phyloP scores from a whole-genome alignment of 371 early-diverging fungal species.

The Mortierella sp. region DNA sequence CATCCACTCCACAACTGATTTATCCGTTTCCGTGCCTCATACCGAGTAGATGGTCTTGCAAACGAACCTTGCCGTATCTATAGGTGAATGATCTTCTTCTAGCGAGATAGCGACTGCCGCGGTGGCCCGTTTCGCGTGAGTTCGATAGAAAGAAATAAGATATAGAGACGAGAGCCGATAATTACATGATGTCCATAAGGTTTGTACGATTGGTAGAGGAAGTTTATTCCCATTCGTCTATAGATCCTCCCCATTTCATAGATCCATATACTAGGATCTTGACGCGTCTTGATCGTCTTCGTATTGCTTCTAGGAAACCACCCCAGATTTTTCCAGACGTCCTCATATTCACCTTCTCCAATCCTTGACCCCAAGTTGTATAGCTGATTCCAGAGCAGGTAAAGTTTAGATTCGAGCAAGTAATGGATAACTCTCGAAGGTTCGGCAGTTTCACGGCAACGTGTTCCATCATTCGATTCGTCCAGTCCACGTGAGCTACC shows the following conservation, averaged over 20 bases:
- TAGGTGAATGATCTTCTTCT: not conserved
- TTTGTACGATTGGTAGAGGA: too few species aligned
- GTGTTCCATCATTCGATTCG: constrained; percentile 51
- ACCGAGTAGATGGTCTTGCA: constrained; percentile 31
- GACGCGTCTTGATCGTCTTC: constrained; percentile 41
- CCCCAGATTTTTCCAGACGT: constrained; percentile 44
- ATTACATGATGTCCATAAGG: too few species aligned
- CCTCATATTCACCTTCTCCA: constrained; percentile 50
- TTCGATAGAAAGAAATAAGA: not conserved
- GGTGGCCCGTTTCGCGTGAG: too few species aligned
- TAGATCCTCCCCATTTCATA: constrained; percentile 54
- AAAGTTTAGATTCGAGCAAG: constrained; percentile 34
- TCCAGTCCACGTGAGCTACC: constrained; percentile 47
- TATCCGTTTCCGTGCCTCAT: constrained; percentile 42
- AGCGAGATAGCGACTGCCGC: too few species aligned
- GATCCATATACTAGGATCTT: constrained; percentile 48
- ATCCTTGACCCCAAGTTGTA: constrained; percentile 35
- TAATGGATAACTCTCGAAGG: constrained; percentile 36
- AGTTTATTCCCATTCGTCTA: constrained; percentile 49
- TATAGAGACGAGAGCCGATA: too few species aligned
- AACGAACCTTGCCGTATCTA: not conserved
- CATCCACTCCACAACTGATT: constrained; percentile 44
- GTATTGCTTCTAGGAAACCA: constrained; percentile 43
- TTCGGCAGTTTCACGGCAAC: constrained; percentile 33
- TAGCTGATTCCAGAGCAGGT: constrained; percentile 30